A percentile compares a stretch with the other conserved stretches of the same genome.
Conservation (phyloP, 139 green algal genomes). For the Coccomyxa sp. region DNA sequence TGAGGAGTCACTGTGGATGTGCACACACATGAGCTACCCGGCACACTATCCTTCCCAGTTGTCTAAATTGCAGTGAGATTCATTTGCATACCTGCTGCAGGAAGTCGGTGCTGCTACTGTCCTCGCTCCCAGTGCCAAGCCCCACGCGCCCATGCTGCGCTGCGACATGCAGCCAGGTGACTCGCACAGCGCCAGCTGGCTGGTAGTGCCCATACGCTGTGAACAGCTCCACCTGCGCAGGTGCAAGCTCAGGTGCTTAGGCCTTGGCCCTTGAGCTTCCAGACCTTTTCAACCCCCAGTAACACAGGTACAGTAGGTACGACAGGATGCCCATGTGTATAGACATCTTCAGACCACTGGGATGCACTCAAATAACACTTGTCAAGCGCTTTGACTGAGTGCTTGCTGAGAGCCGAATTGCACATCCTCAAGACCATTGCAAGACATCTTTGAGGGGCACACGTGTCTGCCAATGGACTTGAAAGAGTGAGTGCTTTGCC, state of each 20-base stretch:
- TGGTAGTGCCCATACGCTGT: background rate
- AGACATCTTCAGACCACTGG: background rate
- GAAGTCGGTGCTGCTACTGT: background rate
- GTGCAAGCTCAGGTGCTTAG: background rate
- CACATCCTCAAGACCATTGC: no score
- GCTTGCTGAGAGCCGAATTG: background rate
- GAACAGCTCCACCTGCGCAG: slow-evolving; percentile 1
- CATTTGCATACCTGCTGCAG: background rate
- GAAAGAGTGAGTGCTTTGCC: no score
- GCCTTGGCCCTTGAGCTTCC: background rate
- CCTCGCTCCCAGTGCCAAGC: background rate
- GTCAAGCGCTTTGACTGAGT: background rate
- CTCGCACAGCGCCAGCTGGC: background rate
- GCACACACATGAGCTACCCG: background rate
- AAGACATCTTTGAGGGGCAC: no score
- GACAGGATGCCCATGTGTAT: no score
- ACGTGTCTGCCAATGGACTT: no score
- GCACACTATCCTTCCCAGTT: background rate
- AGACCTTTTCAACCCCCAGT: background rate
- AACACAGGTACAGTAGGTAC: no score
- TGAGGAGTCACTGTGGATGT: background rate
- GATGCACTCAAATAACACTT: background rate
- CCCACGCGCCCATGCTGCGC: background rate
- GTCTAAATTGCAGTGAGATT: background rate
- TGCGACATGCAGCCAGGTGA: background rate